Conservation (phyloP, 1,139 yeast genomes). For the Kurtzmaniella natalensis region DNA sequence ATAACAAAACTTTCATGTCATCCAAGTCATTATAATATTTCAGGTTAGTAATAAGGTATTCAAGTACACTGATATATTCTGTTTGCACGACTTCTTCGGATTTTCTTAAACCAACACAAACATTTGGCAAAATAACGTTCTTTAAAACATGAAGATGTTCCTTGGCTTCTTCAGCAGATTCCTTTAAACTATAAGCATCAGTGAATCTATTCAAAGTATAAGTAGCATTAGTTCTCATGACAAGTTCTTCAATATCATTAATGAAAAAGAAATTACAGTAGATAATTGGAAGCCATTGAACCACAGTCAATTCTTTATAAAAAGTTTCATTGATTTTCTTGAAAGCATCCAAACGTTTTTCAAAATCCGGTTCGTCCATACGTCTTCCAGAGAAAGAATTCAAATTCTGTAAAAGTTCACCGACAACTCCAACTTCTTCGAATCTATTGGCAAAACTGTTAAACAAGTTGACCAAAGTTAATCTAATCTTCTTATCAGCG, state of each 20-base stretch:
- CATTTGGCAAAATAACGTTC: conserved; percentile 56
- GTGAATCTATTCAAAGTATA: conserved; percentile 61
- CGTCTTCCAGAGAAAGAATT: conserved; percentile 65
- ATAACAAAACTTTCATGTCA: conserved; percentile 65
- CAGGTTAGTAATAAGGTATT: conserved; percentile 54
- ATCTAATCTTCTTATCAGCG: conserved; percentile 57
- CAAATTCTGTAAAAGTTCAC: conserved; percentile 53
- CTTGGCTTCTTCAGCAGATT: conserved; percentile 27
- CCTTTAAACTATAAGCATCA: conserved; percentile 47
- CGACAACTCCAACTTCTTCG: conserved; percentile 39
- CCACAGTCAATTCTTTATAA: conserved; percentile 39
- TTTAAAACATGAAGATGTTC: conserved; percentile 45
- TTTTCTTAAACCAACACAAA: conserved; percentile 67
- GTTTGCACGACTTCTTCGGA: conserved; percentile 58
- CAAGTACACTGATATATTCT: conserved; percentile 66
- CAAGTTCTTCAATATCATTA: conserved; percentile 74
- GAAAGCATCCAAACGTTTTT: conserved; percentile 65
- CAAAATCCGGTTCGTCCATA: conserved; percentile 77
- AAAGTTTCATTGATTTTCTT: conserved; percentile 55
- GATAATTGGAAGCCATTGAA: conserved; percentile 80
- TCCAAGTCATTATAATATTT: conserved; percentile 50
- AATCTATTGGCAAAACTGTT: conserved; percentile 54
- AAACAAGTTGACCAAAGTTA: conserved; percentile 57
- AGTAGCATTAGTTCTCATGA: conserved; percentile 76
- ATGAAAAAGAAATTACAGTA: conserved; percentile 67